Evolutionary conservation across 306 rosid genomes (phyloP).

Genomic region (Ochetophila trinervis): DNA sequence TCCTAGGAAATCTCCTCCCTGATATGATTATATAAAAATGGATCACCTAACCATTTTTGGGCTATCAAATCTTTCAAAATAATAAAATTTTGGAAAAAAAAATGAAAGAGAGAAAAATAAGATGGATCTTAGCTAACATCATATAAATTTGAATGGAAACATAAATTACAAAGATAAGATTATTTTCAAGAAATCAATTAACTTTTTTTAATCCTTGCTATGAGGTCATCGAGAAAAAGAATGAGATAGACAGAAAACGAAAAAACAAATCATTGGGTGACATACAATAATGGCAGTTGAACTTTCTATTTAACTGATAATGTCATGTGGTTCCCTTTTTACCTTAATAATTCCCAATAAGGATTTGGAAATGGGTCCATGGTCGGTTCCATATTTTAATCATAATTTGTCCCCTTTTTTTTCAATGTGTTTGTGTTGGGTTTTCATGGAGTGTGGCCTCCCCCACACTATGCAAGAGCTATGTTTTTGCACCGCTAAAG

Average conservation of each 20-base stretch:
- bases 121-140: neutral
- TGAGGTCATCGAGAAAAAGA: neutral
- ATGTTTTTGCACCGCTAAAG: no score
- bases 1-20: conserved; percentile 33
- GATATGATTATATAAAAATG: conserved; percentile 11
- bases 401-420: conserved; percentile 30
- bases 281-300: conserved; percentile 46
- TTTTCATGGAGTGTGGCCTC: conserved; percentile 16
- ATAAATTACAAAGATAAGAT: conserved; percentile 16
- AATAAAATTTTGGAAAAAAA: neutral
- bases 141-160: conserved; percentile 21
- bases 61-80: neutral
- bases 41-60: neutral
- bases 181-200: conserved; percentile 25
- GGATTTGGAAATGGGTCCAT: conserved; percentile 57
- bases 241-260: conserved; percentile 36
- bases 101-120: no score
- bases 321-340: conserved; percentile 32
- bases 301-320: conserved; percentile 43
- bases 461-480: conserved; percentile 20
- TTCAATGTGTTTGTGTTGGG: conserved; percentile 24
- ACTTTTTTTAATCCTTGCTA: no score
- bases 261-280: conserved; percentile 47
- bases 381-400: conserved; percentile 55
- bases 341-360: conserved; percentile 26